Evolutionary conservation across 495 filamentous ascomycete species (phyloP).

Genomic region (Trichoderma virens): DNA sequence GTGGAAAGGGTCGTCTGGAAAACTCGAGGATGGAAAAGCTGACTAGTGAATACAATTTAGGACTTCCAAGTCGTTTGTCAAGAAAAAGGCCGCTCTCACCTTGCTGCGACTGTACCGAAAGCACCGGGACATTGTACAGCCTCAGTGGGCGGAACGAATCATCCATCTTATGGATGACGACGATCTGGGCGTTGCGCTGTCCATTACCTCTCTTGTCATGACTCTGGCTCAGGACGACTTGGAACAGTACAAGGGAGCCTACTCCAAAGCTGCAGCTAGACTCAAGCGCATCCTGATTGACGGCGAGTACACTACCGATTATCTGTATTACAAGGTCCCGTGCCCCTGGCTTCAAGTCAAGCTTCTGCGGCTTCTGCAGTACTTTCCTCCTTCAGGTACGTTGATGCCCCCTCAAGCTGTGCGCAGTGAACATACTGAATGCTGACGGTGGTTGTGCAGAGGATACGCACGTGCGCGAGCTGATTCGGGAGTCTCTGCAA

Average conservation of each 20-base stretch:
- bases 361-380: constrained; percentile 81
- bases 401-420: constrained; percentile 1
- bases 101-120: constrained; percentile 95
- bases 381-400: constrained; percentile 90
- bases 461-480: constrained; percentile 81
- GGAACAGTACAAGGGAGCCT: constrained; percentile 88
- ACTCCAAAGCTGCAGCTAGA: constrained; percentile 83
- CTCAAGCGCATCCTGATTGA: constrained; percentile 86
- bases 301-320: constrained; percentile 77
- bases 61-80: constrained; percentile 95
- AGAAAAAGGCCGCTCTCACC: constrained; percentile 97
- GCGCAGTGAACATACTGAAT: not conserved
- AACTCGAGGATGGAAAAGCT: too few relatives aligned
- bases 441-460: constrained; percentile 47
- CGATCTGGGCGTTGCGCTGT: constrained; percentile 90
- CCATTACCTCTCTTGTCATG: constrained; percentile 95
- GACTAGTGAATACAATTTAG: constrained; percentile 35
- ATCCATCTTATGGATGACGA: constrained; percentile 97
- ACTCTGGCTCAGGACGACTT: constrained; percentile 86
- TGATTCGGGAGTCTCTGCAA: constrained; percentile 87
- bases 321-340: constrained; percentile 97
- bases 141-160: constrained; percentile 94
- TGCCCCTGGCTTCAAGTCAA: constrained; percentile 99
- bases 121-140: constrained; percentile 83
- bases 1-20: too few relatives aligned